These are phyloP conservation scores for Hypholoma fasciculare DNA, from an alignment of 768 basidiomycete species.

Conservation along the genomic window DNA sequence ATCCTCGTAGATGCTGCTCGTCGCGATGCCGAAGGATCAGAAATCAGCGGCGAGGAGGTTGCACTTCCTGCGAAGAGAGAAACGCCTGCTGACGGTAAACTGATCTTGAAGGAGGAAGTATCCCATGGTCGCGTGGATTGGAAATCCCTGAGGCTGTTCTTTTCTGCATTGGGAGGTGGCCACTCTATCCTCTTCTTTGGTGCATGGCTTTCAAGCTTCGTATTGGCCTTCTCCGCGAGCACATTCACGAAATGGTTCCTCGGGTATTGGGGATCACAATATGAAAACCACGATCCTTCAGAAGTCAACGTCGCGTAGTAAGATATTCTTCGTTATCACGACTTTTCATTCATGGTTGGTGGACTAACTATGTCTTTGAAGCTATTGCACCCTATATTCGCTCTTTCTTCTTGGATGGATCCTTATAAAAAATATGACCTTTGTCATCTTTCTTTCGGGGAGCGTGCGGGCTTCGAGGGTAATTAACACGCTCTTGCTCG, in stretches of 20 bases:
- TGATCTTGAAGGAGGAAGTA: conserved; percentile 63
- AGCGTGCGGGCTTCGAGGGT: not conserved
- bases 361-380: not conserved
- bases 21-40: conserved; percentile 26
- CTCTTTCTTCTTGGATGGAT: not conserved
- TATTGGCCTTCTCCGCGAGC: conserved; percentile 24
- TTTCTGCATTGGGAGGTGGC: conserved; percentile 33
- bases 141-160: conserved; percentile 33
- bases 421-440: not conserved
- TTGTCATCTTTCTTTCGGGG: not conserved
- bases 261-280: conserved; percentile 44
- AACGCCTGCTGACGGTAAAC: conserved; percentile 42
- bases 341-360: not conserved
- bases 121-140: conserved; percentile 29
- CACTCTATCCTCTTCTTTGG: conserved; percentile 33
- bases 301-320: not conserved
- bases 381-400: conserved; percentile 3
- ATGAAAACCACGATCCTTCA: not conserved
- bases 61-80: conserved; percentile 19
- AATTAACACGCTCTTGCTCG: not conserved
- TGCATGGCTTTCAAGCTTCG: conserved; percentile 21
- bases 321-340: not conserved
- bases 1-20: conserved; percentile 30
- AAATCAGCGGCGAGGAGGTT: conserved; percentile 18
- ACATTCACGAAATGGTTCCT: conserved; percentile 41